phyloP scores from a whole-genome alignment of 73 alveolate species.

The Diophrys appendiculata region DNA sequence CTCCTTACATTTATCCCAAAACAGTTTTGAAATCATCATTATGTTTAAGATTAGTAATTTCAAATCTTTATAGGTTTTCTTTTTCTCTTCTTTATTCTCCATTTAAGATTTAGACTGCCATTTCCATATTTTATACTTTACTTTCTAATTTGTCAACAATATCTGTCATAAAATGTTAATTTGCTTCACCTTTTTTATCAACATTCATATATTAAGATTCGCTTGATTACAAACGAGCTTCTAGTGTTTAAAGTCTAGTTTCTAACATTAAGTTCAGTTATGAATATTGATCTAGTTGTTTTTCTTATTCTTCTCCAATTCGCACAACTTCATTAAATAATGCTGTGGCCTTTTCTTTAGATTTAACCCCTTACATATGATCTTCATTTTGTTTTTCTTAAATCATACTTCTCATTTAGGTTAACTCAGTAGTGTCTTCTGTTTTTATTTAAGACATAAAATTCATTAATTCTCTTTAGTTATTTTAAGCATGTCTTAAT shows the following conservation, averaged over 20 bases:
- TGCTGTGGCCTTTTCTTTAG: slow-evolving; percentile 51
- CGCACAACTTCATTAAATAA: slow-evolving; percentile 63
- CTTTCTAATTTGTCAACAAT: slow-evolving; percentile 43
- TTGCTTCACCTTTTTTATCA: slow-evolving; percentile 47
- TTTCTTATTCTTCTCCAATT: slow-evolving; percentile 60
- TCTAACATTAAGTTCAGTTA: slow-evolving; percentile 23
- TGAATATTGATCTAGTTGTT: slow-evolving; percentile 21
- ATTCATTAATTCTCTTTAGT: slow-evolving; percentile 26
- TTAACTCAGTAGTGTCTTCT: slow-evolving; percentile 42
- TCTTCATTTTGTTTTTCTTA: slow-evolving; percentile 63
- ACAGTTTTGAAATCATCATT: slow-evolving; percentile 45
- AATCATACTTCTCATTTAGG: slow-evolving; percentile 43
- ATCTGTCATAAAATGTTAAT: slow-evolving; percentile 31
- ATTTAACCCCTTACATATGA: slow-evolving; percentile 21
- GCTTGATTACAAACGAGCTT: slow-evolving; percentile 18
- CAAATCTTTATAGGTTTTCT: slow-evolving; percentile 45
- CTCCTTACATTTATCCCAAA: slow-evolving; percentile 33
- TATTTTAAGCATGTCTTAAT: slow-evolving; percentile 22
- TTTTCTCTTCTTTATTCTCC: slow-evolving; percentile 40
- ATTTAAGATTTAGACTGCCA: slow-evolving; percentile 36
- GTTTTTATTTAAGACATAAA: slow-evolving; percentile 15
- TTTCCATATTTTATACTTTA: slow-evolving; percentile 43
- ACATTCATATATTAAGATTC: slow-evolving; percentile 16
- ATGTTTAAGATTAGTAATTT: slow-evolving; percentile 30
- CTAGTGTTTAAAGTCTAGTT: slow-evolving; percentile 36